phyloP scores from a whole-genome alignment of 768 basidiomycete genomes.

The Leucosporidium scottii region DNA sequence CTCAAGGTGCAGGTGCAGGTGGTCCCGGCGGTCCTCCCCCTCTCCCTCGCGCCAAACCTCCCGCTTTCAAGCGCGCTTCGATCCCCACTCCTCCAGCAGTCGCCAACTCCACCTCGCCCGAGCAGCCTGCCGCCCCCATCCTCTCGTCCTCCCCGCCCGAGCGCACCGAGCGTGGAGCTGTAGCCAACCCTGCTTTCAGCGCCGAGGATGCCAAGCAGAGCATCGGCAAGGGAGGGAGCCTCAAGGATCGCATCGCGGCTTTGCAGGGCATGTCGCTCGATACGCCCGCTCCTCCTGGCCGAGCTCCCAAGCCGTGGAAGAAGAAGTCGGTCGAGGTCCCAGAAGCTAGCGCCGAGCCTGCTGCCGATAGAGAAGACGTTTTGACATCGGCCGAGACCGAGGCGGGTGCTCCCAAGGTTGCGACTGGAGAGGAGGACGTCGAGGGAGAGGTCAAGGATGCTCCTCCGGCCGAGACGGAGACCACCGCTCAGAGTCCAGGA shows the following conservation, averaged over 20 bases:
- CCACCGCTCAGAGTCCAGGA: neutral
- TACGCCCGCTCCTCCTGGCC: slow-evolving; percentile 48
- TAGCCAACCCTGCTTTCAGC: neutral
- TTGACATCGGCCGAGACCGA: neutral
- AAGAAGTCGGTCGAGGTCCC: slow-evolving; percentile 48
- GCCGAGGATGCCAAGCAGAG: slow-evolving; percentile 82
- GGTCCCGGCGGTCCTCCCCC: slow-evolving; percentile 6
- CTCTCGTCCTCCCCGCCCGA: neutral
- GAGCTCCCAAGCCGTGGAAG: slow-evolving; percentile 50
- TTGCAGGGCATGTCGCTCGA: slow-evolving; percentile 73
- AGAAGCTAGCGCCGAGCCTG: neutral
- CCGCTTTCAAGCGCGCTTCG: slow-evolving; percentile 20
- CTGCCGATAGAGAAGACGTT: neutral
- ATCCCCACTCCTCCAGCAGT: slow-evolving; percentile 18
- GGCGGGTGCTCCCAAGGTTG: neutral
- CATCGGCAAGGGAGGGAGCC: slow-evolving; percentile 64
- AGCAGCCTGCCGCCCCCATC: neutral
- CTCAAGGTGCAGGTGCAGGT: neutral
- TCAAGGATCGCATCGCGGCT: slow-evolving; percentile 94
- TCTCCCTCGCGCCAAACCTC: slow-evolving; percentile 16
- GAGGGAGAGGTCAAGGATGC: slow-evolving; percentile 10
- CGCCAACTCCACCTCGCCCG: slow-evolving; percentile 7
- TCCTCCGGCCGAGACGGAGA: neutral
- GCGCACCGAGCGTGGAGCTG: neutral
- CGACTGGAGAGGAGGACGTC: slow-evolving; percentile 11